These are phyloP conservation scores for Kluyveromyces starmeri DNA, from an alignment of 805 yeast species.

Conservation along the genomic window DNA sequence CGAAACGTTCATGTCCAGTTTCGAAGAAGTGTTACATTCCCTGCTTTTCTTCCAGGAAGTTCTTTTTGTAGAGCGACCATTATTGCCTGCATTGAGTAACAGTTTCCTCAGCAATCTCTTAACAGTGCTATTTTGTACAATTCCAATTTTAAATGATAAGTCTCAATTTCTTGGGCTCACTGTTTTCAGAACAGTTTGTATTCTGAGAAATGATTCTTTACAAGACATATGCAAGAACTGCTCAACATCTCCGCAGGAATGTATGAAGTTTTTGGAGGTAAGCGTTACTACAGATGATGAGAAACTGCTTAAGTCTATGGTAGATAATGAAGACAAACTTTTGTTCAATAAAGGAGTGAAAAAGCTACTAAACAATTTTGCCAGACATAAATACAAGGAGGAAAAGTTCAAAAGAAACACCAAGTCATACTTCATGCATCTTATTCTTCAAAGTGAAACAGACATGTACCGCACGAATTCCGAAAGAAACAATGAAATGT, in stretches of 20 bases:
- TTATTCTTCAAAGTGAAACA: no score
- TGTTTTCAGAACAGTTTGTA: constrained; percentile 1
- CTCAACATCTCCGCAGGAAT: not conserved
- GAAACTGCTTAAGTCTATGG: not conserved
- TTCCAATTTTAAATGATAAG: not conserved
- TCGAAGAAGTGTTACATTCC: constrained; percentile 1
- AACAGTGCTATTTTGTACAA: not conserved
- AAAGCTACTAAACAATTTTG: no score
- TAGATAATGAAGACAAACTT: not conserved
- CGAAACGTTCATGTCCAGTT: no score
- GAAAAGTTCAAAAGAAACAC: no score
- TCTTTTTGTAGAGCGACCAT: constrained; percentile 11
- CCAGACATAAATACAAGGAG: no score
- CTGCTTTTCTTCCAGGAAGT: constrained; percentile 15
- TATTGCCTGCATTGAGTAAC: not conserved
- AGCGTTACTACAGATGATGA: not conserved
- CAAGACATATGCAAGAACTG: not conserved
- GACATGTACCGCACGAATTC: no score
- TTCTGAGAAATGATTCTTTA: not conserved
- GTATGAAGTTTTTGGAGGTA: not conserved
- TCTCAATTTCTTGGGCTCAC: not conserved
- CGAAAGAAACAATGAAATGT: constrained; percentile 12
- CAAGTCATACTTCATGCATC: no score
- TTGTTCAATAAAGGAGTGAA: not conserved
- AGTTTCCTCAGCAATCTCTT: not conserved